Evolutionary conservation across 345 rosid genomes (phyloP).

Genomic region (Passiflora organensis): DNA sequence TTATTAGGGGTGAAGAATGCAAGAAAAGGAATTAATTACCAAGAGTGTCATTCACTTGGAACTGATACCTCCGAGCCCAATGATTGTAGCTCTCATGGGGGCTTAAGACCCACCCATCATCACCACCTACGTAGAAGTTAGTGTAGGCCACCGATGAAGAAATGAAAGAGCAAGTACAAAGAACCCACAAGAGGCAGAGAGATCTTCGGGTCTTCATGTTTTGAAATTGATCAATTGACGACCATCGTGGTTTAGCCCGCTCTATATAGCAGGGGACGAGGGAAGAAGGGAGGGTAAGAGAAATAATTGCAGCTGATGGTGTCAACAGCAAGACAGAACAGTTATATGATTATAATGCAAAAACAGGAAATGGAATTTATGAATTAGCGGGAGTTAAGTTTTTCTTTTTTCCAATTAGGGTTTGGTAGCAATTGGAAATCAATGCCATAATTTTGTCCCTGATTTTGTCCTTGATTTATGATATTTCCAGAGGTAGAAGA

Average conservation of each 20-base stretch:
- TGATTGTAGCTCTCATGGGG: constrained; percentile 41
- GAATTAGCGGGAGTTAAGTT: too few relatives aligned
- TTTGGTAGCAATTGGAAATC: too few relatives aligned
- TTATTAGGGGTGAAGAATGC: too few relatives aligned
- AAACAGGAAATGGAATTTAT: too few relatives aligned
- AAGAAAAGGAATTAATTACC: constrained; percentile 34
- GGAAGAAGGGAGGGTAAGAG: neutral
- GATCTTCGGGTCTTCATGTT: constrained; percentile 25
- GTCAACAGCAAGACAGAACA: neutral
- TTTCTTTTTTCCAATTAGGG: too few relatives aligned
- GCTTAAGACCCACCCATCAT: constrained; percentile 46
- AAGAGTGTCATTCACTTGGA: constrained; percentile 54
- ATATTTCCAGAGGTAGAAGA: neutral
- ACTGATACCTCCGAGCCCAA: constrained; percentile 56
- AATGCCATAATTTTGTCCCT: too few relatives aligned
- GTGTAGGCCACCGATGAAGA: constrained; percentile 24
- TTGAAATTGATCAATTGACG: neutral
- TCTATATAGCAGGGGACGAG: neutral
- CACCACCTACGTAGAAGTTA: constrained; percentile 54
- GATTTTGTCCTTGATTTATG: too few relatives aligned
- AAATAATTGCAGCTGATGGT: too few relatives aligned
- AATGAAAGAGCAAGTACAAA: constrained; percentile 17
- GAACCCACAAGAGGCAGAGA: constrained; percentile 19
- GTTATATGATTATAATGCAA: too few relatives aligned
- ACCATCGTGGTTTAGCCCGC: neutral